These are phyloP conservation scores for Solanum dulcamara DNA, from an alignment of 257 asterid species.

Conservation along the genomic window DNA sequence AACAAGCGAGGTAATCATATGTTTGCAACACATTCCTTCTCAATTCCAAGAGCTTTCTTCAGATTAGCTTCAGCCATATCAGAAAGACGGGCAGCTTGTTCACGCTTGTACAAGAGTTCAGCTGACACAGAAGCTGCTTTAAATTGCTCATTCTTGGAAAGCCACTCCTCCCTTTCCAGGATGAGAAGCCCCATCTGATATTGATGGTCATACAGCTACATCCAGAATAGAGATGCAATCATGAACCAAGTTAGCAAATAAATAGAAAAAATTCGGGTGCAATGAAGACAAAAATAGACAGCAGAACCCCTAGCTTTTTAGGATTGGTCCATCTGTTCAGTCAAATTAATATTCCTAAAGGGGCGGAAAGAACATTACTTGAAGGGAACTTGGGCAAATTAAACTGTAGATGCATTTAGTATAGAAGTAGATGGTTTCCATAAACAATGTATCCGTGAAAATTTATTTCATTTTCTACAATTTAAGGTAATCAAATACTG, in stretches of 20 bases:
- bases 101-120: constrained; percentile 46
- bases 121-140: constrained; percentile 53
- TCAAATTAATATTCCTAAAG: neutral
- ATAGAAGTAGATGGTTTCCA: neutral
- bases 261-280: neutral
- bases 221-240: neutral
- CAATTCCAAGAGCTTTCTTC: constrained; percentile 81
- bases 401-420: neutral
- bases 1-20: constrained; percentile 18
- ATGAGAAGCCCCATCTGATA: constrained; percentile 96
- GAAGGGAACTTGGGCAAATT: neutral
- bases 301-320: neutral
- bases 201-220: constrained; percentile 71
- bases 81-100: constrained; percentile 53
- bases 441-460: neutral
- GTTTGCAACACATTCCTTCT: constrained; percentile 88
- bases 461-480: neutral
- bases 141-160: constrained; percentile 58
- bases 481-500: neutral
- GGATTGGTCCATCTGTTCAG: neutral
- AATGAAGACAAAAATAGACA: neutral
- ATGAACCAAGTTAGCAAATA: neutral
- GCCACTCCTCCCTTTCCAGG: constrained; percentile 79
- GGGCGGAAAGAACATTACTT: neutral
- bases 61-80: constrained; percentile 58